phyloP scores from a whole-genome alignment of 1,284 basidiomycete species.

The Apiotrichum brassicae region DNA sequence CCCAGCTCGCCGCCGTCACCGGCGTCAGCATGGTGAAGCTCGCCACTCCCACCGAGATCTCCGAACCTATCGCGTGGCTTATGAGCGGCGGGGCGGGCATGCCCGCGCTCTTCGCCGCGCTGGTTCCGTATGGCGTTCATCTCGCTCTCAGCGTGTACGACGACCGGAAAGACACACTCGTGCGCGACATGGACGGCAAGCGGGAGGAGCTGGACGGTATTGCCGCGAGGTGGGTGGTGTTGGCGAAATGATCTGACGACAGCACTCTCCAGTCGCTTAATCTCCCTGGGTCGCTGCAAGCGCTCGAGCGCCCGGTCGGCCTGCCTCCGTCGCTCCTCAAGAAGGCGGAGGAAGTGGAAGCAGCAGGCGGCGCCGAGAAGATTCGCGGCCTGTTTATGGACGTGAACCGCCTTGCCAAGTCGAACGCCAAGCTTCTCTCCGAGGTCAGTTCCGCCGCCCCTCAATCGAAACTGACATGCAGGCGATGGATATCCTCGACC shows the following conservation, averaged over 20 bases:
- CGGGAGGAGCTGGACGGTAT: conserved; percentile 63
- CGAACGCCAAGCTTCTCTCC: conserved; percentile 61
- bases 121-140: conserved; percentile 82
- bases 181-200: conserved; percentile 60
- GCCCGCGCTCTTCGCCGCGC: conserved; percentile 64
- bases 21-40: conserved; percentile 66
- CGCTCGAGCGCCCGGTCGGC: conserved; percentile 76
- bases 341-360: conserved; percentile 77
- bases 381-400: conserved; percentile 69
- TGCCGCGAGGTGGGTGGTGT: conserved; percentile 55
- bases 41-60: conserved; percentile 57
- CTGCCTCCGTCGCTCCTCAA: conserved; percentile 79
- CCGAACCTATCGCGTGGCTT: conserved; percentile 53
- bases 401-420: conserved; percentile 61
- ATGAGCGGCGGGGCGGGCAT: conserved; percentile 50
- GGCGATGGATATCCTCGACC: conserved; percentile 81
- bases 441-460: conserved; percentile 55
- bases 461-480: conserved; percentile 39
- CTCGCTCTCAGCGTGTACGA: conserved; percentile 82
- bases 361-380: conserved; percentile 65
- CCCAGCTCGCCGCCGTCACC: conserved; percentile 61
- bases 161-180: conserved; percentile 67
- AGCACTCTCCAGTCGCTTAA: conserved; percentile 68
- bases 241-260: conserved; percentile 4
- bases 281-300: conserved; percentile 80